phyloP scores from a whole-genome alignment of 2,329 filamentous ascomycete genomes.

The Claviceps cyperi region DNA sequence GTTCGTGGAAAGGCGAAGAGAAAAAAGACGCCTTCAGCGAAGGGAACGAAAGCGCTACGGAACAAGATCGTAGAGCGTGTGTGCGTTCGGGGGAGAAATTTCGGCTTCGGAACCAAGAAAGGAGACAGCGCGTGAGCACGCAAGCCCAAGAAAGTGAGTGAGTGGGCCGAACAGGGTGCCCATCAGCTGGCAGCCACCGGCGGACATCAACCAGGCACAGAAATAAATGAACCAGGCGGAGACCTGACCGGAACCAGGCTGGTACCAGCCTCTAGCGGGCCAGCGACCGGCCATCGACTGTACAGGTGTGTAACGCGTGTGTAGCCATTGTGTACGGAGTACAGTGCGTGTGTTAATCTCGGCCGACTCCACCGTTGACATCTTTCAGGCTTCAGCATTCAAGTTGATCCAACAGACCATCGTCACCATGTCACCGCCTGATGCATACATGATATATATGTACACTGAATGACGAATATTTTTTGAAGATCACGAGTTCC shows the following conservation, averaged over 20 bases:
- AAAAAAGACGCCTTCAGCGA: slow-evolving; percentile 5
- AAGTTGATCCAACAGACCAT: neutral
- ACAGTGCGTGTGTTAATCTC: neutral
- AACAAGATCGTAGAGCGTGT: slow-evolving; percentile 8
- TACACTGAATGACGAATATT: too few relatives aligned
- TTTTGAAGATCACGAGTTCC: too few relatives aligned
- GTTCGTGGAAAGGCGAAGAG: neutral
- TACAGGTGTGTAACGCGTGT: too few relatives aligned
- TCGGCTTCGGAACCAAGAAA: slow-evolving; percentile 10
- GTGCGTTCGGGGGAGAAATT: slow-evolving; percentile 8
- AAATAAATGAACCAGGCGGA: neutral
- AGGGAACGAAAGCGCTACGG: slow-evolving; percentile 7
- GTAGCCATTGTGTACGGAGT: too few relatives aligned
- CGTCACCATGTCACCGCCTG: neutral
- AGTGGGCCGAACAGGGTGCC: slow-evolving; percentile 5
- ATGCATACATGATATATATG: too few relatives aligned
- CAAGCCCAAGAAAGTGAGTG: slow-evolving; percentile 6
- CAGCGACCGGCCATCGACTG: too few relatives aligned
- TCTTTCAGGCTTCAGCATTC: too few relatives aligned
- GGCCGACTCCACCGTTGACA: neutral
- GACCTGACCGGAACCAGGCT: neutral
- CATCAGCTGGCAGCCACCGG: slow-evolving; percentile 3
- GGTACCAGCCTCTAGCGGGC: too few relatives aligned
- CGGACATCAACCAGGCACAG: neutral
- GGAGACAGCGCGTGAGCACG: slow-evolving; percentile 6